A percentile compares a stretch with the other conserved stretches of the same genome.
Evolutionary conservation across 768 basidiomycete genomes (phyloP).

Genomic region (Clavulina sp.): DNA sequence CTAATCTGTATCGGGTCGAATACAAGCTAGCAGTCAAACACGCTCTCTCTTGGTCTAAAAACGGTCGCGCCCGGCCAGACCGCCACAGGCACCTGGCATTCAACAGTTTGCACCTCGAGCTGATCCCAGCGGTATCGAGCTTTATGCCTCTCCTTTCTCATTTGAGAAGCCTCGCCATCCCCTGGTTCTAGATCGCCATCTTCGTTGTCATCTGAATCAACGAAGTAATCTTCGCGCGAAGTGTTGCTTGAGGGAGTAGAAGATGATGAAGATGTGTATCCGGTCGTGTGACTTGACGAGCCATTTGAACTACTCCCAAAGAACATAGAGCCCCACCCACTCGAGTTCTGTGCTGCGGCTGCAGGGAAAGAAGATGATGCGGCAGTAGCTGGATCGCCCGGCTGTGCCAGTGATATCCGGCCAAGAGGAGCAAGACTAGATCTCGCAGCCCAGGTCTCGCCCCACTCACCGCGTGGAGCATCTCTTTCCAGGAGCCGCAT

Average conservation of each 20-base stretch:
- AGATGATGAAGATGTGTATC: constrained; percentile 8
- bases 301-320: constrained; percentile 24
- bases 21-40: too few species aligned
- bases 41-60: constrained; percentile 23
- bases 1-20: too few species aligned
- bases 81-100: constrained; percentile 79
- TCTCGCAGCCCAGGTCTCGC: constrained; percentile 44
- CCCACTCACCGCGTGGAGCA: constrained; percentile 53
- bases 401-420: constrained; percentile 18
- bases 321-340: constrained; percentile 25
- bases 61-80: constrained; percentile 85
- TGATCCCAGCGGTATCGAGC: constrained; percentile 37
- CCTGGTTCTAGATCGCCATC: background rate
- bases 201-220: background rate
- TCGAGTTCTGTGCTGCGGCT: too few species aligned
- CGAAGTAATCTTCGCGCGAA: too few species aligned
- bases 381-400: constrained; percentile 9
- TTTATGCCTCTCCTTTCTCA: background rate
- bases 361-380: too few species aligned
- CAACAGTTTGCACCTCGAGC: constrained; percentile 68
- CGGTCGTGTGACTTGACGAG: too few species aligned
- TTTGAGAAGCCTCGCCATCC: background rate
- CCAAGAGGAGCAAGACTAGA: constrained; percentile 42
- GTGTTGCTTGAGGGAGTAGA: constrained; percentile 4
- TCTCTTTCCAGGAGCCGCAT: constrained; percentile 38